Evolutionary conservation across 179 eudicot species (phyloP), one percentile per base, ranked within the genome.

Genomic region (Monotropa hypopitys): DNA sequence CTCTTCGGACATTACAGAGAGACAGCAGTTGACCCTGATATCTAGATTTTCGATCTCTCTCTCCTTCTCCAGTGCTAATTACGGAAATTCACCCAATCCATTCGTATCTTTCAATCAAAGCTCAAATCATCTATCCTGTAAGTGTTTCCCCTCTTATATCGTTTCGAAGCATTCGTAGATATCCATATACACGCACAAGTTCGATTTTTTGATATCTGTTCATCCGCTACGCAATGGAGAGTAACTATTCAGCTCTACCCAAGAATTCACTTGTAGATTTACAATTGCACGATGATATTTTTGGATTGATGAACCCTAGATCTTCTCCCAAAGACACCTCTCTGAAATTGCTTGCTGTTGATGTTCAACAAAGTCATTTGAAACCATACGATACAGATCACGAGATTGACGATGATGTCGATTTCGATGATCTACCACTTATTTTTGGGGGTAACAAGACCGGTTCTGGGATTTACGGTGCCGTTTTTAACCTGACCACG

Each of bases 401-500:
- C 32, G 85, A 73, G 8, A 18, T 61, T 23, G 85, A 80, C 53
- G 84, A 79, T 47, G 86, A 87, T 35, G 28, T 82, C 33, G 98
- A 90, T 83, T 68, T 87, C 21, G 94, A 86, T 75, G 74, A 88
- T 81, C 76, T 88, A 9, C 96, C 97, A 61, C 83, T 93, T 33
- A 81, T 91, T 70, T 87, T 81, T 63, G 90, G 86, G 45, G 89
- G 82, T 2, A 80, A 75, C 9, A 85, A 84, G 16, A 61, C 83
- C 59, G 90, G 88, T 33, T 90, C 97, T 2, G 93, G 95, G n/a
- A 81, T 89, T 42, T 81, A 88, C 30, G 90, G 98, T 28, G 98
- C 98, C 16, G 92, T 93, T 23, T 93, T 92, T 77, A 93, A 93
- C 76, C 88, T 93, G n/a, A 86, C 98, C 9, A 93, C 98, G 5